Base-by-base conservation (phyloP, 1,139 yeast genomes). In the Dujonia santamariae region DNA sequence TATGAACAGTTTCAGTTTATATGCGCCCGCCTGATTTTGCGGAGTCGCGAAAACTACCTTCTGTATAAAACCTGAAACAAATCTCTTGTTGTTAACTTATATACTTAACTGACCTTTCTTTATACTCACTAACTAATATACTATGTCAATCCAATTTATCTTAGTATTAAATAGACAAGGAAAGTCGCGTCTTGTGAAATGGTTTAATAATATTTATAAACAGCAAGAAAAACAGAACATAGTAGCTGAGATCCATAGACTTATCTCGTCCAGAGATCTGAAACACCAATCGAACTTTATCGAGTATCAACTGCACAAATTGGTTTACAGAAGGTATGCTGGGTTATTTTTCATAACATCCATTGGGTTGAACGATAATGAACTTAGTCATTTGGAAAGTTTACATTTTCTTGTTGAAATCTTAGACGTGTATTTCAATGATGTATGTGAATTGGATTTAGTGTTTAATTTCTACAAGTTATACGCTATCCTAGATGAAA, bases 361-460 rank as follows among this genome's bases (percentile, higher is more conserved):
- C 36, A 78, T 88, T 9, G 96, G 85, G 45, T 59, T 75, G 22
- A 62, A 63, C 11, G 97, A 88, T 52, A 82, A 82, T 50, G 97
- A 90, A 53, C 70, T 92, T 42, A 77, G 82, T 37, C 85, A 84
- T 52, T 65, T 92, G 37, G 96, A 92, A 45, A 80, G 87, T 21
- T 77, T 92, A 23, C 98, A 92, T 53, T 66, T 90, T 37, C 78
- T 92, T 46, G 97, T 92, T 18, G 97, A 92, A 57, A 78, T 88
- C 8, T 63, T 92, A 40, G 98, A 92, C 54, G 71, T 80, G 5
- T 87, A 84, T 56, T 92, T 92, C 51, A 69, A 76, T 43, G 88
- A 83, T 50, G 98, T 92, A n/a, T 90, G 97, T 61, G 98, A 92
- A 60, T 70, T 92, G 47, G 98, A 92, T 55, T 72, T 86, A 39